Conservation (phyloP, 176 grass and related monocot genomes). For the Carex cristatella region DNA sequence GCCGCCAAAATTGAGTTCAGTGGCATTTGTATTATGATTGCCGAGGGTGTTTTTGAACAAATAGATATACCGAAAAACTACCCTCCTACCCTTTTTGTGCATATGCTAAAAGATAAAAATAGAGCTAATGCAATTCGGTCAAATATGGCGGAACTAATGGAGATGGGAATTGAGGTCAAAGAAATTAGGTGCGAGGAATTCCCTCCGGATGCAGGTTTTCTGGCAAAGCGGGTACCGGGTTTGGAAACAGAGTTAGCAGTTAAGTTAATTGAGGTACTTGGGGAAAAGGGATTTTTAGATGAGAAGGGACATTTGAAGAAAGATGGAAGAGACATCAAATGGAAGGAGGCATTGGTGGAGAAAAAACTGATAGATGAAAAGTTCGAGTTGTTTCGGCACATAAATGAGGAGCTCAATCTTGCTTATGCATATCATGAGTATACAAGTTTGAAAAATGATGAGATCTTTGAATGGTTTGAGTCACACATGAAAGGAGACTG, state of each 20-base stretch:
- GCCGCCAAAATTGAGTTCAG: conserved; percentile 59
- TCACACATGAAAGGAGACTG: conserved; percentile 48
- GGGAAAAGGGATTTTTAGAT: conserved; percentile 52
- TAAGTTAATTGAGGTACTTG: conserved; percentile 49
- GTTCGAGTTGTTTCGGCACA: conserved; percentile 57
- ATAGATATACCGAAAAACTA: conserved; percentile 45
- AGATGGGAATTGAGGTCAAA: conserved; percentile 41
- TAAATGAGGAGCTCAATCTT: conserved; percentile 90
- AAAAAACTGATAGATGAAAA: conserved; percentile 54
- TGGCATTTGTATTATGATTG: conserved; percentile 70
- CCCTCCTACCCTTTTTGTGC: conserved; percentile 83
- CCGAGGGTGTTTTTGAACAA: conserved; percentile 53
- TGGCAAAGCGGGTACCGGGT: conserved; percentile 44
- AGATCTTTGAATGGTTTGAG: conserved; percentile 84
- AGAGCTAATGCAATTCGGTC: conserved; percentile 29
- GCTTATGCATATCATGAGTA: conserved; percentile 75
- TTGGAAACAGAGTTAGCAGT: conserved; percentile 31
- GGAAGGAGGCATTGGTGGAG: conserved; percentile 54
- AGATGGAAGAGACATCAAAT: conserved; percentile 50
- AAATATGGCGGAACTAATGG: conserved; percentile 45
- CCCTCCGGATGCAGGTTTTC: conserved; percentile 37
- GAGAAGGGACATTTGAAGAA: conserved; percentile 61
- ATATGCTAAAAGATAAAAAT: conserved; percentile 66
- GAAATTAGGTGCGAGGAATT: conserved; percentile 58
- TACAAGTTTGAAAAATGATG: conserved; percentile 52